phyloP scores from a whole-genome alignment of 176 grass and related monocot species.

The Aegilops bicornis region DNA sequence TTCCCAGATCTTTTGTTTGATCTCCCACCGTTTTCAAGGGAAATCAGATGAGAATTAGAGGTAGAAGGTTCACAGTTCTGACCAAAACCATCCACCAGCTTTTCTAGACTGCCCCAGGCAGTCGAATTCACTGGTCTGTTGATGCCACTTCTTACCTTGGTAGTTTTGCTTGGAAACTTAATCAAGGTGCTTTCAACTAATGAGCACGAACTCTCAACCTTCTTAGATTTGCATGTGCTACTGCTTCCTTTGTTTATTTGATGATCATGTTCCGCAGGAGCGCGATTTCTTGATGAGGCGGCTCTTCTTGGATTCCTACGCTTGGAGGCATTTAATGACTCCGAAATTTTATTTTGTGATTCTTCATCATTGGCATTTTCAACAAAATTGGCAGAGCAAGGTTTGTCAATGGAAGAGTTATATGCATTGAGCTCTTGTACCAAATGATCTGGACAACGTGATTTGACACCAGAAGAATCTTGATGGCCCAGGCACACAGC shows the following conservation, averaged over 20 bases:
- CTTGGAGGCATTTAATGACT: constrained; percentile 48
- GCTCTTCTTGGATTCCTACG: constrained; percentile 86
- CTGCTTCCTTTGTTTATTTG: constrained; percentile 48
- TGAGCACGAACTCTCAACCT: constrained; percentile 25
- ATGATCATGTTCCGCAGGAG: constrained; percentile 51
- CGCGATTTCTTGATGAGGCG: constrained; percentile 52
- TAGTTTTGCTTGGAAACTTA: constrained; percentile 48
- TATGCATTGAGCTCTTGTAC: constrained; percentile 16
- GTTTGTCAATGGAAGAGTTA: constrained; percentile 20
- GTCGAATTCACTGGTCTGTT: constrained; percentile 44
- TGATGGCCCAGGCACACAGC: constrained; percentile 1
- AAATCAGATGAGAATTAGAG: constrained; percentile 38
- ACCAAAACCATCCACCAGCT: constrained; percentile 48
- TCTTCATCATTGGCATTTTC: constrained; percentile 36
- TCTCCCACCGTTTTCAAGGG: constrained; percentile 27
- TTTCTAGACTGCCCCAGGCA: constrained; percentile 54
- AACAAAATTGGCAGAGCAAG: constrained; percentile 19
- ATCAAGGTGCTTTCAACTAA: constrained; percentile 38
- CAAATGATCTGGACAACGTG: not conserved
- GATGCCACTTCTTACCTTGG: constrained; percentile 62
- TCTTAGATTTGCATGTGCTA: constrained; percentile 49
- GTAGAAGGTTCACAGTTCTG: constrained; percentile 35
- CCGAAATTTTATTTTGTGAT: constrained; percentile 31
- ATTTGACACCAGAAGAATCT: not conserved
- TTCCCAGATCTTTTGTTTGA: constrained; percentile 34